Evolutionary conservation across 305 asterid species (phyloP).

Genomic region (Fraxinus angustifolia): DNA sequence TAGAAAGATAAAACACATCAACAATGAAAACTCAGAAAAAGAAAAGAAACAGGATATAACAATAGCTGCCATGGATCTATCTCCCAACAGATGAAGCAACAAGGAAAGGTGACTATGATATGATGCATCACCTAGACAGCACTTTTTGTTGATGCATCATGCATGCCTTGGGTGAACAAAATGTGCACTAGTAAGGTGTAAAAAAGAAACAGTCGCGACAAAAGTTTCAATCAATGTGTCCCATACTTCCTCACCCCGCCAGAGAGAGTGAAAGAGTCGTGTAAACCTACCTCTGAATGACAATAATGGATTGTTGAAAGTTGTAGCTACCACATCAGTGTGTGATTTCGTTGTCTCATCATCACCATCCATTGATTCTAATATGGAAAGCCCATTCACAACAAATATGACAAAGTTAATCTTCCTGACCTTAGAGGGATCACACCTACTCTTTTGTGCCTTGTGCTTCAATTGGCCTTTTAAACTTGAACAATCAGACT

Average conservation of each 20-base stretch:
- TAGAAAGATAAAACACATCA: not conserved
- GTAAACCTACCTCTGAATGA: conserved; percentile 57
- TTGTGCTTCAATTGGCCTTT: conserved; percentile 37
- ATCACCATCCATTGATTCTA: conserved; percentile 46
- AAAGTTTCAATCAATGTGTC: not conserved
- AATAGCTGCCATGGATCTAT: not conserved
- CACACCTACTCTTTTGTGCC: conserved; percentile 29
- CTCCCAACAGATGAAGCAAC: not conserved
- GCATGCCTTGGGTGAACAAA: not conserved
- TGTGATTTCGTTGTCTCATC: conserved; percentile 34
- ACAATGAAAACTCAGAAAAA: not conserved
- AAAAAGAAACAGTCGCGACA: not conserved
- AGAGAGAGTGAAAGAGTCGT: not conserved
- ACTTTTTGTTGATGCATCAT: not conserved
- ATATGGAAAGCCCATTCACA: conserved; percentile 64
- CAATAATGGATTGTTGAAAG: conserved; percentile 48
- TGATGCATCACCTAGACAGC: not conserved
- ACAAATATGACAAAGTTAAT: conserved; percentile 70
- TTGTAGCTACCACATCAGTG: conserved; percentile 38
- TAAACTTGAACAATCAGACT: conserved; percentile 40
- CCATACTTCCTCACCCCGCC: not conserved
- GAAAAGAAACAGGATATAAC: not conserved
- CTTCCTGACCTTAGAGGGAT: conserved; percentile 25
- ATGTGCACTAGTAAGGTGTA: not conserved
- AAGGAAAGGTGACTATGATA: not conserved